Base-by-base conservation (phyloP, 176 grass and related monocot genomes). In the Avena eriantha region DNA sequence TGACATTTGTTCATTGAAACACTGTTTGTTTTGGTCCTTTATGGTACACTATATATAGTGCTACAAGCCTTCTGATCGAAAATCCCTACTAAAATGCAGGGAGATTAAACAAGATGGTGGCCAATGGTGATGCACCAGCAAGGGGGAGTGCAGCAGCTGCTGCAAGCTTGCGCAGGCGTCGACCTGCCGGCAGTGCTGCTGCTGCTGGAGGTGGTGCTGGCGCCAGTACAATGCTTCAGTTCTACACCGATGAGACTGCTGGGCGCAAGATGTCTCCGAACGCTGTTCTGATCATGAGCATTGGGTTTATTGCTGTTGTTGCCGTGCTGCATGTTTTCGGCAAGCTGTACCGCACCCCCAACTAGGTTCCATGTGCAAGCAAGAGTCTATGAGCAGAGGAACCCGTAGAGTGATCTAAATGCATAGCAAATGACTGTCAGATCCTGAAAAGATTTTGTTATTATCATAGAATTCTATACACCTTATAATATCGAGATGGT, bases 241-340 rank as follows among this genome's bases (percentile, higher is more conserved):
- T 84, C 82, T 76, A 76, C 80, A 95, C 97, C 0, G 94, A 99
- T 36, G 92, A 99, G 83, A 85, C 90, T 53, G 89, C 94, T 2
- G 97, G 97, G 0, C 79, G 79, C 80, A 99, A 94, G 88, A 99
- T 99, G 89, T 96, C 94, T 61, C 97, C 94, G 4, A 98, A 96
- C 15, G 57, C 97, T 16, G 97, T 94, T 54, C 92, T 96, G 82
- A 93, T 96, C 71, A 99, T 96, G 94, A 99, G 94, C 79, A 88
- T 99, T 35, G 97, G 94, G 29, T 99, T 99, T 69, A 93, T 99
- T 55, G 92, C 90, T 1, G 71, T 96, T 0, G 97, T 99, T 39
- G 94, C 90, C 17, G 81, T 94, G 84, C 85, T 96, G 10, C 97
- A 99, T 91, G 92, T 96, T 49, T 94, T 91, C 4, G 92, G 97